A percentile compares a stretch with the other conserved stretches of the same genome.
Conservation (phyloP, 768 basidiomycete genomes). For the Saitozyma podzolica region DNA sequence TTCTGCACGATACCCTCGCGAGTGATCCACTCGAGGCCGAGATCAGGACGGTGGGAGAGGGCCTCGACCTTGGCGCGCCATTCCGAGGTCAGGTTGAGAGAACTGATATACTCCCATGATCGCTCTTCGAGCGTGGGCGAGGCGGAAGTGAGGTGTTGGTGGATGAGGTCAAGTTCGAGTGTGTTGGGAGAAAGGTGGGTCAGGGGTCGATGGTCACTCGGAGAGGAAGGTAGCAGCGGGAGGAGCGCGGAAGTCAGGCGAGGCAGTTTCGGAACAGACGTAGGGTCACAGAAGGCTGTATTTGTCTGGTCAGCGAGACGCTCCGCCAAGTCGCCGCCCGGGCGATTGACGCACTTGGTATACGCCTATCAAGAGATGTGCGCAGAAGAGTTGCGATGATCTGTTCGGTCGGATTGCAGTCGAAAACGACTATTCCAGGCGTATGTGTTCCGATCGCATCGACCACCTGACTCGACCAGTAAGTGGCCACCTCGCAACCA, state of each 20-base stretch:
- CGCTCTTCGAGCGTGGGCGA: conserved; percentile 60
- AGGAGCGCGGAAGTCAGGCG: conserved; percentile 64
- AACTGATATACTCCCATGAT: conserved; percentile 70
- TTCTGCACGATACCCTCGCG: conserved; percentile 60
- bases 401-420: conserved; percentile 53
- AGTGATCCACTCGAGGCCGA: conserved; percentile 7
- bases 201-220: conserved; percentile 53
- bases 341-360: conserved; percentile 58
- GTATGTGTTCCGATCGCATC: conserved; percentile 54
- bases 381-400: conserved; percentile 60
- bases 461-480: conserved; percentile 1
- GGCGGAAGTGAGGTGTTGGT: conserved; percentile 14
- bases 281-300: conserved; percentile 87
- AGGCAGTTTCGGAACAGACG: conserved; percentile 77
- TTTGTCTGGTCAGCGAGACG: background rate
- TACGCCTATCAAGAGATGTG: conserved; percentile 58
- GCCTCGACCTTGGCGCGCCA: conserved; percentile 69
- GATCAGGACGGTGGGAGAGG: conserved; percentile 56
- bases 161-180: conserved; percentile 65
- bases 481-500: background rate
- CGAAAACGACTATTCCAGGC: conserved; percentile 47
- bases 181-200: conserved; percentile 81
- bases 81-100: conserved; percentile 64
- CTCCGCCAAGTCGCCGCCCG: background rate
- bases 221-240: conserved; percentile 8